Conservation (phyloP, 2,329 filamentous ascomycete genomes). For the Ophiostoma sp. region DNA sequence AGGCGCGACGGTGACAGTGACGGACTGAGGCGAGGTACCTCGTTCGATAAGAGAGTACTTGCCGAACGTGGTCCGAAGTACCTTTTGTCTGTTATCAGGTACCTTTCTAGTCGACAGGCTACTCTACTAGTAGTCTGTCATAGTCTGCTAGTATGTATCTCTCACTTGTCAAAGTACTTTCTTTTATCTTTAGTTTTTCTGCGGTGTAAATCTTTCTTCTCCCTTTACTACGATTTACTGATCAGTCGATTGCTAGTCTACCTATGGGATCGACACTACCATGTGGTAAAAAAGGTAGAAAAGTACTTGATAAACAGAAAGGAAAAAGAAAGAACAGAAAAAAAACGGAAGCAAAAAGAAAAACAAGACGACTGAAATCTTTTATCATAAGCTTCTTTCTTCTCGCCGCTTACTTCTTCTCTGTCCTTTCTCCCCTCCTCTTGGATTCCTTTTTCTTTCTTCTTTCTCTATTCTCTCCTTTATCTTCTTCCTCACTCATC, state of each 20-base stretch:
- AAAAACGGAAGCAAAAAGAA: background rate
- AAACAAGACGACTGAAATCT: background rate
- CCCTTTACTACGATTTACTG: background rate
- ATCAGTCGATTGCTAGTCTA: background rate
- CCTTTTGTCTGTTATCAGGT: background rate
- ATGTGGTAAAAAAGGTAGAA: slow-evolving; percentile 6
- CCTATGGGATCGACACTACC: background rate
- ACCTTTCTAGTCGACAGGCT: background rate
- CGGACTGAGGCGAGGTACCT: background rate
- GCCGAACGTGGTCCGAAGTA: background rate
- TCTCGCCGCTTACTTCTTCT: background rate
- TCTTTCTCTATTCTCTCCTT: background rate
- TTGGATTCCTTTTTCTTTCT: background rate
- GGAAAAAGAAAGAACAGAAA: background rate
- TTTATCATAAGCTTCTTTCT: background rate
- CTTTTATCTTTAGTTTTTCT: background rate
- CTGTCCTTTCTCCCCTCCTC: background rate
- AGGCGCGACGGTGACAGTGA: background rate
- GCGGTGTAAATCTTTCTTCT: background rate
- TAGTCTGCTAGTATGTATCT: background rate
- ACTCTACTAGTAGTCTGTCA: background rate
- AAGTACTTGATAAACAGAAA: background rate
- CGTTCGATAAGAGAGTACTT: background rate
- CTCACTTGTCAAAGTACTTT: background rate
- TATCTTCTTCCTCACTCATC: background rate